These are phyloP conservation scores for Termitomyces sp. DNA, from an alignment of 768 basidiomycete genomes.

Conservation along the genomic window DNA sequence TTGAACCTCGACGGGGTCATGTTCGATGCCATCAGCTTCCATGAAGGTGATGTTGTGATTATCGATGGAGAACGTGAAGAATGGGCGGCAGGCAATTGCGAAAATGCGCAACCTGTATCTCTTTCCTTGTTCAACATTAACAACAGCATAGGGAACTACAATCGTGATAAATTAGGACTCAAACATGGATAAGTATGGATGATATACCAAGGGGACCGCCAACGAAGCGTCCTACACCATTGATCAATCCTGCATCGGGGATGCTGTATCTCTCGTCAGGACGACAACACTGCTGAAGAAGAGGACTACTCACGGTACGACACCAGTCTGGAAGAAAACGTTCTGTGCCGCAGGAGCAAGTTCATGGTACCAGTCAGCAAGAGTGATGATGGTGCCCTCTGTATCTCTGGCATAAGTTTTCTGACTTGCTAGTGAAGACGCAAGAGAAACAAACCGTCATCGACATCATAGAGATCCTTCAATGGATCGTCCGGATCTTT, in stretches of 20 bases:
- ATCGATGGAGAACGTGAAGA: constrained; percentile 35
- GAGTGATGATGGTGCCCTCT: constrained; percentile 34
- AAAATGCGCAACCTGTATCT: constrained; percentile 54
- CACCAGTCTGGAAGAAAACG: constrained; percentile 28
- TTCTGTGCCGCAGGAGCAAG: constrained; percentile 36
- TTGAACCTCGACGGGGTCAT: constrained; percentile 37
- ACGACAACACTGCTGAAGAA: constrained; percentile 6
- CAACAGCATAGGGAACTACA: constrained; percentile 32
- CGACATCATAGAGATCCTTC: constrained; percentile 34
- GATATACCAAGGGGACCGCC: constrained; percentile 36
- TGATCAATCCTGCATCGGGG: constrained; percentile 43
- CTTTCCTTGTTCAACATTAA: constrained; percentile 36
- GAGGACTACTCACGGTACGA: constrained; percentile 23
- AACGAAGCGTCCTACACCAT: constrained; percentile 38
- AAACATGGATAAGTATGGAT: constrained; percentile 16
- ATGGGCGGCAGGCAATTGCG: constrained; percentile 43
- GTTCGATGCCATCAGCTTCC: constrained; percentile 39
- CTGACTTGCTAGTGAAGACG: constrained; percentile 4
- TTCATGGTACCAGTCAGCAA: constrained; percentile 29
- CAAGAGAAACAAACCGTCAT: constrained; percentile 27
- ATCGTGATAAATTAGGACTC: constrained; percentile 17
- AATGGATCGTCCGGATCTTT: constrained; percentile 37
- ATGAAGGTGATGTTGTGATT: constrained; percentile 34
- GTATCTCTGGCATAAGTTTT: neutral
- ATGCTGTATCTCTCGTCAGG: constrained; percentile 16